Base-by-base conservation (phyloP, 2,329 filamentous ascomycete species). In the Alternaria sp. region DNA sequence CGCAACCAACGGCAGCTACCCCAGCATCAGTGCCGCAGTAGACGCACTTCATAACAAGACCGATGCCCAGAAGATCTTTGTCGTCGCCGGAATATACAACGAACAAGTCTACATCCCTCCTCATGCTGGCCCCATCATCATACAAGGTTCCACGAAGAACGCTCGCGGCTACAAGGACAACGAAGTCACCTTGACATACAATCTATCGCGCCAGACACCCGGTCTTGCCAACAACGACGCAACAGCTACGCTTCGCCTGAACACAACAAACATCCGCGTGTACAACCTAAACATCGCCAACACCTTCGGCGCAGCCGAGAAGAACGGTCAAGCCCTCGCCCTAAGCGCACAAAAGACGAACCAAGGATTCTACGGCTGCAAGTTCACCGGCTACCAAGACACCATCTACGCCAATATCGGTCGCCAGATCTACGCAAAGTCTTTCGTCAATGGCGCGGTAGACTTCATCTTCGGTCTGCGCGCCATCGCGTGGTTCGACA, bases 231-330 rank as follows among this genome's bases (percentile, higher is more conserved):
- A 75, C 72, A 85, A 90, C 64, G 87, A 89, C 63, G 76, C 75
- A 57, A 88, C 83, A 11, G 79, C 75, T 6, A 85, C 83, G 0
- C 71, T 85, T 6, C 79, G 83, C 28, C 78, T 80, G 9, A 77
- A 76, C 70, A 82, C 84, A 1, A 73, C 73, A 1, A 82, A 85
- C 63, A 83, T 89, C 56, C 84, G 83, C 63, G 70, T 89, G 10
- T 90, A 89, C 77, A 90, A 89, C 62, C 77, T 90, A 65, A 85
- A 87, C 70, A 79, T 86, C 4, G 82, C 81, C 53, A 87, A 87
- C 57, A 70, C 68, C 1, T 68, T 66, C 50, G 72, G 72, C 19
- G n/a, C 57, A 6, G 70, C 68, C 10, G 40, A 40, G 2, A 58
- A 46, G 11, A 53, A 47, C 7, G 64, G 67, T 1, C 68, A 87